Percentiles rank a stretch among this genome's conserved stretches.
These are phyloP conservation scores for Phytophthora sp. DNA, from an alignment of 352 stramenopile genomes.

Conservation along the genomic window DNA sequence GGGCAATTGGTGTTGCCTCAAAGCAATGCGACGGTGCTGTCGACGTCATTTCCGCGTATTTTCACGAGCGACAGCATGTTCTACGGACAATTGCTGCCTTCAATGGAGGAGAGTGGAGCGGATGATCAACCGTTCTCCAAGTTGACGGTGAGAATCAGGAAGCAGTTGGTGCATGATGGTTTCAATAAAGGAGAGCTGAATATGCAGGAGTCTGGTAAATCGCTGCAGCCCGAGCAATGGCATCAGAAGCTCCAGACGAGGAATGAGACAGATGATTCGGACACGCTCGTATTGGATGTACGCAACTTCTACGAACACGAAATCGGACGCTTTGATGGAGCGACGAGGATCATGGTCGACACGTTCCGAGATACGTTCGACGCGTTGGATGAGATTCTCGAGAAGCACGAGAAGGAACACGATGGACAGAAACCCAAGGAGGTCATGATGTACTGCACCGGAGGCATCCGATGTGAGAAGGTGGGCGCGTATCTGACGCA, in stretches of 20 bases:
- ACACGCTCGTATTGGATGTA: constrained; percentile 51
- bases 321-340: constrained; percentile 57
- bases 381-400: constrained; percentile 53
- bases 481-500: constrained; percentile 63
- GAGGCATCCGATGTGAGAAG: constrained; percentile 70
- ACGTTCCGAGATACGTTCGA: constrained; percentile 65
- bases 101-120: not conserved
- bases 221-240: constrained; percentile 34
- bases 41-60: constrained; percentile 13
- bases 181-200: constrained; percentile 26
- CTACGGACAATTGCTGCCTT: constrained; percentile 17
- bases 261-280: constrained; percentile 32
- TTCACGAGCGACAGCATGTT: constrained; percentile 20
- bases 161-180: constrained; percentile 91
- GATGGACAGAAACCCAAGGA: constrained; percentile 43
- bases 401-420: constrained; percentile 37
- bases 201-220: not conserved
- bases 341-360: constrained; percentile 62
- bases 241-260: constrained; percentile 43
- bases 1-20: constrained; percentile 94
- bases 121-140: constrained; percentile 51
- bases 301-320: constrained; percentile 70
- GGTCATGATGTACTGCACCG: constrained; percentile 73
- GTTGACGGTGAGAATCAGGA: constrained; percentile 87
- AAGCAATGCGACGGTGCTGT: constrained; percentile 55